A percentile compares a stretch with the other conserved stretches of the same genome.
Conservation (phyloP, 116 monocot genomes). For the Cymodocea nodosa region DNA sequence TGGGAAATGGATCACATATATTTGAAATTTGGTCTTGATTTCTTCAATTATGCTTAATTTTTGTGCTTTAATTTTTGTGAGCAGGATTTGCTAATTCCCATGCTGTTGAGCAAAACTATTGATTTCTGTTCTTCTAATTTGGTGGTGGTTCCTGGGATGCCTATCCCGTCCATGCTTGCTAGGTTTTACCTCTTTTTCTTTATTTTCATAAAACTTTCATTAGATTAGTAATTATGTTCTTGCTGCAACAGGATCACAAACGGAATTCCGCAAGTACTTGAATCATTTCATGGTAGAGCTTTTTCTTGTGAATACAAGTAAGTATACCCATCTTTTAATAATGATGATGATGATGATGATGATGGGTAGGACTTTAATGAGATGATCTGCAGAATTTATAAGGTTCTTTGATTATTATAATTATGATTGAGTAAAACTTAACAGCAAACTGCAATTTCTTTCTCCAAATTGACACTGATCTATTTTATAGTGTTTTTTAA, state of each 20-base stretch:
- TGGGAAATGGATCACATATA: no score
- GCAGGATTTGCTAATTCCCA: slow-evolving; percentile 86
- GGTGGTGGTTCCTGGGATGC: slow-evolving; percentile 59
- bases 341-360: no score
- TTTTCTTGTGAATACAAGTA: slow-evolving; percentile 99
- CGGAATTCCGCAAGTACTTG: slow-evolving; percentile 53
- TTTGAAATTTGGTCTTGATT: no score
- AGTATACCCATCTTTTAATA: slow-evolving; percentile 5
- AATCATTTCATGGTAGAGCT: slow-evolving; percentile 55
- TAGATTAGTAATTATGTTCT: slow-evolving; percentile 3
- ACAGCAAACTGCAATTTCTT: no score
- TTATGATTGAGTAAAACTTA: no score
- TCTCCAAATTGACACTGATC: no score
- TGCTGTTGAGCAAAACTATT: slow-evolving; percentile 54
- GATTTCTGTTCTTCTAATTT: slow-evolving; percentile 59
- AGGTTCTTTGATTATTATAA: no score
- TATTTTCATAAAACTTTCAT: background rate
- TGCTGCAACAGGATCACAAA: slow-evolving; percentile 71
- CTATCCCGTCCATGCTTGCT: slow-evolving; percentile 94
- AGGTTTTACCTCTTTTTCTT: slow-evolving; percentile 24
- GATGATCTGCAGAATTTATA: no score
- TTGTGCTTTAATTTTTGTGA: slow-evolving; percentile 3
- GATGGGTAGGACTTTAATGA: no score
- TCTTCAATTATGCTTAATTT: background rate
- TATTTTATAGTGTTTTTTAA: background rate